Conservation (phyloP, 2,329 filamentous ascomycete species). For the Pseudofabraea citricarpa region DNA sequence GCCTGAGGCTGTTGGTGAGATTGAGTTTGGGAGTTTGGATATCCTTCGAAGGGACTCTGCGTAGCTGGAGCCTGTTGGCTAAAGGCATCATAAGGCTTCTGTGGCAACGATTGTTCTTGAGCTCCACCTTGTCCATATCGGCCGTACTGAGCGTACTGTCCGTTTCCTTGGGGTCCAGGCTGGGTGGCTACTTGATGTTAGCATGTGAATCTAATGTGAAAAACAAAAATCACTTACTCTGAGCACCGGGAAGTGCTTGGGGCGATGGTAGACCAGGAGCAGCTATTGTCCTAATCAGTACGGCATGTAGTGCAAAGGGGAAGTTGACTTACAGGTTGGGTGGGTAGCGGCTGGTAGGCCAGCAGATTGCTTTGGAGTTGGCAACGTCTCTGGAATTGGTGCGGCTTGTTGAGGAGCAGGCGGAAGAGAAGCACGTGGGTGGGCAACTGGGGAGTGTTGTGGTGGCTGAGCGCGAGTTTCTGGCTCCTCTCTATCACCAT, state of each 20-base stretch:
- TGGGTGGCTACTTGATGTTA: conserved; percentile 20
- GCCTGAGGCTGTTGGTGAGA: conserved; percentile 53
- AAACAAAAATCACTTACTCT: conserved; percentile 33
- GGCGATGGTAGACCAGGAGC: conserved; percentile 29
- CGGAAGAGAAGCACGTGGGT: conserved; percentile 78
- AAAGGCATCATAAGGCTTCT: conserved; percentile 88
- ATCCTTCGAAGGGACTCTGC: conserved; percentile 57
- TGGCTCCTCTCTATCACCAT: conserved; percentile 90
- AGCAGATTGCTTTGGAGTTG: conserved; percentile 36
- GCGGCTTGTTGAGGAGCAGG: conserved; percentile 55
- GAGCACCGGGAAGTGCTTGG: conserved; percentile 31
- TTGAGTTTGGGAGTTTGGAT: conserved; percentile 54
- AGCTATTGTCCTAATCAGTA: conserved; percentile 14
- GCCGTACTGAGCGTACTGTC: conserved; percentile 58
- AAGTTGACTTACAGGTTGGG: conserved; percentile 32
- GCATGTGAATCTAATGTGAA: too few species aligned
- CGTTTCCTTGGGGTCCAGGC: conserved; percentile 24
- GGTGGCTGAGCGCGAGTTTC: conserved; percentile 93
- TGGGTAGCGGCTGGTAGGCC: conserved; percentile 46
- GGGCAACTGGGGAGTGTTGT: conserved; percentile 80
- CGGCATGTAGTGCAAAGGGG: conserved; percentile 28
- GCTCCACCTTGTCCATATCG: conserved; percentile 61
- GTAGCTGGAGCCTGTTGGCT: conserved; percentile 62
- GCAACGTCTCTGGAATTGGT: conserved; percentile 49
- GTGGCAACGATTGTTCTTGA: conserved; percentile 56